Base-by-base conservation (phyloP, 2,329 filamentous ascomycete genomes). In the Aaosphaeria arxii region DNA sequence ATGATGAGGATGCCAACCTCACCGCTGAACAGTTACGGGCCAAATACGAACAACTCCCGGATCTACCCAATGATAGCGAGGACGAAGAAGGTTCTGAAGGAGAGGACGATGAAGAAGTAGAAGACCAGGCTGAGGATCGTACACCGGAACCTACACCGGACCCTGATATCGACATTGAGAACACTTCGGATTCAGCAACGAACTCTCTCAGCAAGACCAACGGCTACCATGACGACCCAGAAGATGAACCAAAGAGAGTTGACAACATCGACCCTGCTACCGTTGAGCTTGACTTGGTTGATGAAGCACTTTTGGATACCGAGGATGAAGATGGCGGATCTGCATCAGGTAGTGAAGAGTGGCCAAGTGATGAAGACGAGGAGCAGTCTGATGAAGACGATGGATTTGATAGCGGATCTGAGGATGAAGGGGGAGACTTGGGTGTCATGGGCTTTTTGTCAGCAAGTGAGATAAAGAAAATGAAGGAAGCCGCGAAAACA, bases 31-130 rank as follows among this genome's bases (percentile, higher is more conserved):
- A 89, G 61, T 66, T 89, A 11, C 80, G 77, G 29, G 77, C 78
- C 36, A 90, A 90, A 64, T 90, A 89, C 54, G 82, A 83, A 6
- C 77, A 84, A 45, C 72, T 89, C 5, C 83, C 84, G 0, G 75
- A 76, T 13, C 52, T 69, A 6, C 57, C 59, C 1, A 55, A 82
- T 24, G 62, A 53, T 11, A 61, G 56, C 48, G 62, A 58, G 6
- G 57, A 62, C n/a, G 57, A 51, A 5, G 61, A 58, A 4, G 49
- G 50, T 4, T 53, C 54, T 3, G 74, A 74, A 4, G 67, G 53
- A 9, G 49, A 54, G 11, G 58, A 59, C 6, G 65, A 69, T 5
- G 66, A 69, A 5, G 17, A 24, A 24, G 17, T 24, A 24, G 61
- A 62, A 5, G 54, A 61, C 9, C 62, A 64, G 9, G 62, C 67